A percentile compares a stretch with the other conserved stretches of the same genome.
Conservation (phyloP, 768 basidiomycete genomes). For the Pholiota conissans region DNA sequence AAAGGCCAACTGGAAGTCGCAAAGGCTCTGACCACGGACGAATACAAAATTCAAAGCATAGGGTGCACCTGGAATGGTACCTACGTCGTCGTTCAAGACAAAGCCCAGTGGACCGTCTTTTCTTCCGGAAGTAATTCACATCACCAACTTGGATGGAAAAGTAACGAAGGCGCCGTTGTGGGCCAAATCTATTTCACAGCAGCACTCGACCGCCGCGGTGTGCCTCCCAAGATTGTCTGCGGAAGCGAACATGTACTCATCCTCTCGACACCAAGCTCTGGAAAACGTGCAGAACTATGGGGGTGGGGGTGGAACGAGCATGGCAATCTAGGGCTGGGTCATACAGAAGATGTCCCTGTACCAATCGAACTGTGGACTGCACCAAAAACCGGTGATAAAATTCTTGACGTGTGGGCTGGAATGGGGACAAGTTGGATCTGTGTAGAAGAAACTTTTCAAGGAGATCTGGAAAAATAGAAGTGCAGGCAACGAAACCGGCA, state of each 20-base stretch:
- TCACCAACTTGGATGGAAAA: conserved; percentile 63
- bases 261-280: conserved; percentile 19
- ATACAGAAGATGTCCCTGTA: conserved; percentile 48
- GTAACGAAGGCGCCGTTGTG: neutral
- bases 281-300: conserved; percentile 50
- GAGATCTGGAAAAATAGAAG: too few relatives aligned
- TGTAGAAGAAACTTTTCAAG: neutral
- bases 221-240: conserved; percentile 47
- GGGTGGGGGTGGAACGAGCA: conserved; percentile 99
- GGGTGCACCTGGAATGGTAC: conserved; percentile 84
- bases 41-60: conserved; percentile 29
- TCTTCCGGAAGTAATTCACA: conserved; percentile 58
- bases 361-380: conserved; percentile 59
- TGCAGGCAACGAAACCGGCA: too few relatives aligned
- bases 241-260: conserved; percentile 86
- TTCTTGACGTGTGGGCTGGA: conserved; percentile 40
- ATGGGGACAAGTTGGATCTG: conserved; percentile 49
- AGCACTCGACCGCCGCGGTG: conserved; percentile 17
- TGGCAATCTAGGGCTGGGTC: conserved; percentile 81
- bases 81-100: conserved; percentile 39
- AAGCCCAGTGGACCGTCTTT: conserved; percentile 25
- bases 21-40: conserved; percentile 19
- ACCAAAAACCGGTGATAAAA: neutral
- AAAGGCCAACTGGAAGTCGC: conserved; percentile 62
- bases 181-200: conserved; percentile 13